Percentiles rank a stretch among this genome's conserved stretches.
These are phyloP conservation scores for Luvunga scandens DNA, from an alignment of 345 rosid species.

Conservation along the genomic window DNA sequence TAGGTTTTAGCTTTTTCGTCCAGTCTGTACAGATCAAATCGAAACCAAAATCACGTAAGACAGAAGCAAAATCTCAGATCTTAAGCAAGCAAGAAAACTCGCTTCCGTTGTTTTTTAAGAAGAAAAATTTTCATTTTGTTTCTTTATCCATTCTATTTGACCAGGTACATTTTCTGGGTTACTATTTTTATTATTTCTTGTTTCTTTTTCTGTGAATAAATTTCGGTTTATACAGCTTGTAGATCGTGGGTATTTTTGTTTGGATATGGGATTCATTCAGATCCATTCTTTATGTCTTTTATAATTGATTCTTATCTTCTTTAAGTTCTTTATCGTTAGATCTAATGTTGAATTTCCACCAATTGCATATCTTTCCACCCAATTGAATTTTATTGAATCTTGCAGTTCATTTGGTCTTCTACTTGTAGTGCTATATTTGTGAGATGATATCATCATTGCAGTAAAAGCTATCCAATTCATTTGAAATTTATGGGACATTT, in stretches of 20 bases:
- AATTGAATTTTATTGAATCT: neutral
- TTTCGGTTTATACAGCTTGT: neutral
- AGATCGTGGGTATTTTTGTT: conserved; percentile 5
- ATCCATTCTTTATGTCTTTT: neutral
- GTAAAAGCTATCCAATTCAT: neutral
- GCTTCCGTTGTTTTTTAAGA: neutral
- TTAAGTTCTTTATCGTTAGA: neutral
- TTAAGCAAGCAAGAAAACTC: conserved; percentile 4
- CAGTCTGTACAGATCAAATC: neutral
- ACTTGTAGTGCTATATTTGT: neutral
- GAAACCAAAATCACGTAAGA: neutral
- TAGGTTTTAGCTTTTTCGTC: neutral
- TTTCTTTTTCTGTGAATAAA: neutral
- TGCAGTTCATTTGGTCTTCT: neutral
- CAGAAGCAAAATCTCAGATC: neutral
- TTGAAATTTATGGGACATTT: neutral
- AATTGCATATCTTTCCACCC: neutral
- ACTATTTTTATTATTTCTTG: neutral
- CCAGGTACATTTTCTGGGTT: neutral
- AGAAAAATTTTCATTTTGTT: neutral
- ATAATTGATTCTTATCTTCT: neutral
- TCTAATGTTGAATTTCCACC: neutral
- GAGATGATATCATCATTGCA: neutral
- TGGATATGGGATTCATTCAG: neutral
- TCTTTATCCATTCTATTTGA: neutral